Evolutionary conservation across 2,329 filamentous ascomycete genomes (phyloP), one percentile per base, ranked within the genome.

Genomic region (Fusarium nematophilum): DNA sequence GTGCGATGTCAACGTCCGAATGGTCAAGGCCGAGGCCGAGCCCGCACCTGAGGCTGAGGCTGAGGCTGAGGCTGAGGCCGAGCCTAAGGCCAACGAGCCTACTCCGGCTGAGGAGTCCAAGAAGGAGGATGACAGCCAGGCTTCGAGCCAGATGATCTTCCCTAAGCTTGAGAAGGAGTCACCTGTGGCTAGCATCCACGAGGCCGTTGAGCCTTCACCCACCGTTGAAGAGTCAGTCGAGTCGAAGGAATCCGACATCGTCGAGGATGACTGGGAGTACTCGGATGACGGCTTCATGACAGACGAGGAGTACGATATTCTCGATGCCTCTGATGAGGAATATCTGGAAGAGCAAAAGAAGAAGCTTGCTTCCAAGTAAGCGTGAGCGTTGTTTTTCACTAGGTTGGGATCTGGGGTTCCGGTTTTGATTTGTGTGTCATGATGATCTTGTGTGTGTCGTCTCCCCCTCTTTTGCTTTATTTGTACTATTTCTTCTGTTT

Each of bases 291-390:
- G 89, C 10, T 97, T 97, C 82, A 79, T 96, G 81, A 98, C 95
- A 1, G 95, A 99, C 63, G 95, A 98, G 75, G 95, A 99, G 78
- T 99, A 98, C 75, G 95, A 99, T 70, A 93, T 98, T 64, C 86
- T 98, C 38, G 93, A 97, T 78, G 94, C 93, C 36, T 96, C 92
- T 55, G 94, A 98, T 66, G 91, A 96, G 75, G 94, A 98, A 73
- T 90, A 85, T 65, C 74, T 86, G 45, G 82, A 83, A 59, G 86
- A 86, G 68, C 80, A 83, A 71, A 76, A 80, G 67, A 77, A 76
- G 68, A 77, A 73, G 68, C 59, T 71, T 52, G 52, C 63, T 45
- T 72, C 70, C 59, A 78, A 80, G 70, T 80, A 71, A 69, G 60
- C 38, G 38, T 39, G 21, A 43, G 38, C 50, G 36, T 46, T 62